Percentiles rank a stretch among this genome's conserved stretches.
phyloP scores from a whole-genome alignment of 2,329 filamentous ascomycete species.

The Tolypocladium endophyticum region DNA sequence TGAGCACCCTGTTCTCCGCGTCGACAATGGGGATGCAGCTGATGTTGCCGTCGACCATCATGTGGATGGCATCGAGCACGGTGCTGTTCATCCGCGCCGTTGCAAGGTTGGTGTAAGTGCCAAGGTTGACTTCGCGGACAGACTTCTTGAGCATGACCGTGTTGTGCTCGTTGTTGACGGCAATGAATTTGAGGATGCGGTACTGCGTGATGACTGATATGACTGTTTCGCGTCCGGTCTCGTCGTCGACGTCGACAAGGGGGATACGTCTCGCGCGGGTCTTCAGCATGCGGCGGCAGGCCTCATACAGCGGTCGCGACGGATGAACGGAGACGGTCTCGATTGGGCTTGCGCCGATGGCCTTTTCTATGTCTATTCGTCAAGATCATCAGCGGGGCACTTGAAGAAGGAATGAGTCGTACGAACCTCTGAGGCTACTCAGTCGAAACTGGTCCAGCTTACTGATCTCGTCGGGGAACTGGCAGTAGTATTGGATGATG shows the following conservation, averaged over 20 bases:
- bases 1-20: constrained; percentile 64
- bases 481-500: constrained; percentile 97
- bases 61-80: constrained; percentile 88
- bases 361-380: constrained; percentile 76
- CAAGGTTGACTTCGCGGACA: constrained; percentile 71
- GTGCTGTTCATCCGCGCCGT: constrained; percentile 82
- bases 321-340: constrained; percentile 96
- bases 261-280: constrained; percentile 90
- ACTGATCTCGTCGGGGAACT: constrained; percentile 81
- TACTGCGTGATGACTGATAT: constrained; percentile 98
- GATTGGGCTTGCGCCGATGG: constrained; percentile 79
- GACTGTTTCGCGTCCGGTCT: constrained; percentile 84
- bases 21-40: constrained; percentile 92
- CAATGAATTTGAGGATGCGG: constrained; percentile 96
- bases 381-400: constrained; percentile 1
- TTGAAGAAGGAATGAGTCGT: not conserved
- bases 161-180: constrained; percentile 78
- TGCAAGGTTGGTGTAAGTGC: constrained; percentile 70
- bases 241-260: constrained; percentile 85
- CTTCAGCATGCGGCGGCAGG: constrained; percentile 86
- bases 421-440: constrained; percentile 76
- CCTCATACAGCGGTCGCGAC: constrained; percentile 83
- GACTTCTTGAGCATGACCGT: constrained; percentile 84
- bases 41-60: constrained; percentile 87
- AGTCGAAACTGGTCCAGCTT: constrained; percentile 90